Percentiles rank a stretch among this genome's conserved stretches.
Evolutionary conservation across 768 basidiomycete species (phyloP).

Genomic region (Holtermanniella nyarrowii): DNA sequence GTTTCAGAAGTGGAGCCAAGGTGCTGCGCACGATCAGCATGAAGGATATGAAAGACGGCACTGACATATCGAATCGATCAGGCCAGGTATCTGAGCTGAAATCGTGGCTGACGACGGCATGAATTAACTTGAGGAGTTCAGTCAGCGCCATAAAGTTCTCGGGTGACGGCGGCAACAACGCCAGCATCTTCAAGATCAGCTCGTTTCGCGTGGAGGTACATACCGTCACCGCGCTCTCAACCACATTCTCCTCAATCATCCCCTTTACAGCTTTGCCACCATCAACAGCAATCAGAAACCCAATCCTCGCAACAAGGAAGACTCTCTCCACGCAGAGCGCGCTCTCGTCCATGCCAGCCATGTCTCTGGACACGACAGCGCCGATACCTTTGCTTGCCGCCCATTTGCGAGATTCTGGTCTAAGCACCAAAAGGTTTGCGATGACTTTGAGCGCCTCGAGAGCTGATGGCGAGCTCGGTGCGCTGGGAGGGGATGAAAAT

Average conservation of each 20-base stretch:
- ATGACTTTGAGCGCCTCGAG: slow-evolving; percentile 43
- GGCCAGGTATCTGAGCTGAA: slow-evolving; percentile 54
- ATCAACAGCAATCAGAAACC: slow-evolving; percentile 25
- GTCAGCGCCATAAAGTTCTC: slow-evolving; percentile 61
- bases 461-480: slow-evolving; percentile 7
- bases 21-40: slow-evolving; percentile 45
- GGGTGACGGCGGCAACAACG: slow-evolving; percentile 43
- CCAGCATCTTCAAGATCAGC: slow-evolving; percentile 16
- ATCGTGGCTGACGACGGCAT: slow-evolving; percentile 71
- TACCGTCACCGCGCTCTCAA: slow-evolving; percentile 27
- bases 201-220: slow-evolving; percentile 4
- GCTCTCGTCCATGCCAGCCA: slow-evolving; percentile 10
- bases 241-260: slow-evolving; percentile 32
- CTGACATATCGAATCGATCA: slow-evolving; percentile 59
- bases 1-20: slow-evolving; percentile 58
- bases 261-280: slow-evolving; percentile 15
- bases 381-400: slow-evolving; percentile 16
- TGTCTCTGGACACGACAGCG: slow-evolving; percentile 14
- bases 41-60: slow-evolving; percentile 7
- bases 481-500: slow-evolving; percentile 3
- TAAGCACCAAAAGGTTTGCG: slow-evolving; percentile 56
- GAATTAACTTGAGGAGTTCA: slow-evolving; percentile 73
- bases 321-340: slow-evolving; percentile 14
- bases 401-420: slow-evolving; percentile 10
- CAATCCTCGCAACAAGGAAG: slow-evolving; percentile 27